Percentiles rank a stretch among this genome's conserved stretches.
phyloP scores from a whole-genome alignment of 164 flowering plant genomes.

The Chimonanthus praecox region DNA sequence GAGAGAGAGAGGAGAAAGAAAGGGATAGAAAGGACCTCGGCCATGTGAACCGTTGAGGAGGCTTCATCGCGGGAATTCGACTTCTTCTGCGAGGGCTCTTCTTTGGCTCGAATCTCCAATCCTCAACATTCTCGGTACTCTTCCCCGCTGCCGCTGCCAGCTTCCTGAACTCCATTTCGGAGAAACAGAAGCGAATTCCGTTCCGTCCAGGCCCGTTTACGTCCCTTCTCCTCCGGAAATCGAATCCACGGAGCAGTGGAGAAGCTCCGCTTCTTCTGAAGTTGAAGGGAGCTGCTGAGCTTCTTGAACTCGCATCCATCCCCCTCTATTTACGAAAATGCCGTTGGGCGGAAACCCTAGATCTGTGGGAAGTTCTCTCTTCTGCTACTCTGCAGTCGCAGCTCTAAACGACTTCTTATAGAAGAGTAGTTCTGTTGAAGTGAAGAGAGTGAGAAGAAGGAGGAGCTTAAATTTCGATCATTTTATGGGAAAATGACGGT shows the following conservation, averaged over 20 bases:
- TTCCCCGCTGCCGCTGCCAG: constrained; percentile 18
- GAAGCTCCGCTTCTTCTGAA: constrained; percentile 17
- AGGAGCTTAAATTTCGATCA: too few species aligned
- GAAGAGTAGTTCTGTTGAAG: too few species aligned
- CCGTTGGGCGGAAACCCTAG: constrained; percentile 13
- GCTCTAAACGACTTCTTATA: too few species aligned
- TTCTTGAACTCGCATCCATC: constrained; percentile 49
- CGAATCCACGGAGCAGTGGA: not conserved
- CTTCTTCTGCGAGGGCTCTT: constrained; percentile 24
- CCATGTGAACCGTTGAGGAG: constrained; percentile 55
- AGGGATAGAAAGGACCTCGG: constrained; percentile 32
- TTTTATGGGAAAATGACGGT: too few species aligned
- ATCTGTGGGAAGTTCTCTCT: not conserved
- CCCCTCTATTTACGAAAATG: constrained; percentile 15
- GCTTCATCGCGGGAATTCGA: constrained; percentile 32
- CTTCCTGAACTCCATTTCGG: constrained; percentile 33
- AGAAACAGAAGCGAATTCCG: constrained; percentile 34
- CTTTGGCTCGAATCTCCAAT: constrained; percentile 40
- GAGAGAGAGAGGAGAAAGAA: not conserved
- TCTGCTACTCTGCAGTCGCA: not conserved
- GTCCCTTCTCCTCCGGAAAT: not conserved
- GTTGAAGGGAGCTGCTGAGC: constrained; percentile 31
- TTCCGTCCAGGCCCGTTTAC: constrained; percentile 9
- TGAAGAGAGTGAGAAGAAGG: too few species aligned
- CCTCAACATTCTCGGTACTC: constrained; percentile 35